Base-by-base conservation (phyloP, 2,329 filamentous ascomycete species). In the Hymenotorrendiella dingleyae region DNA sequence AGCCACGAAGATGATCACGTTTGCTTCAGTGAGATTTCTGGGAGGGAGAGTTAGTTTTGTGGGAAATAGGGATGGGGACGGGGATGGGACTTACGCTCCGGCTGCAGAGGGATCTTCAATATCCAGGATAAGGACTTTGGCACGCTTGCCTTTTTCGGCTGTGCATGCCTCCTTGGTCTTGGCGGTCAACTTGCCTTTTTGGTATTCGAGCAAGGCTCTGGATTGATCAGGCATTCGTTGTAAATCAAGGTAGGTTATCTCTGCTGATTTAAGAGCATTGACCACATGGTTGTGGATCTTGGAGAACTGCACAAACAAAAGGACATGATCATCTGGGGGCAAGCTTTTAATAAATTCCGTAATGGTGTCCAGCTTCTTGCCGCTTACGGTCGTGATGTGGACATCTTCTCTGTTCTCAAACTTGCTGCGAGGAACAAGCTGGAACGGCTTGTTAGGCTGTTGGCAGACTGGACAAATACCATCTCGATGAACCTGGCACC, bases 1-100 rank as follows among this genome's bases (percentile, higher is more conserved):
- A 0, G 72, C 69, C 3, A 82, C 58, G 57, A 85, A 84, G 23
- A 85, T 70, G 26, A 84, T 64, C 44, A 84, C 78, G 47, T 82
- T 83, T 0, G 79, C 78, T 28, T 70, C 71, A 35, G 78, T 74
- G 2, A 85, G 61, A 49, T 85, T 84, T 8, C 73, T 78, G 42
- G 21, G 28, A 12, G 17, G 26, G 4, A 33, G 34, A 40, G 32
- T 52, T 43, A 49, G 41, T 32, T 46, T 19, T 37, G 17, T 21
- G 40, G 17, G 34, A 30, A 8, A 24, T 37, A 41, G n/a, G 29
- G 9, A 10, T 27, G 22, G 19, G 19, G n/a, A n/a, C n/a, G n/a
- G n/a, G 37, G 33, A 23, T 21, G 27, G 21, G 32, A 68, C 72
- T 71, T 66, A 77, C 74, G 73, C 60, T 39, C 81, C 81, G 23